Percentiles rank a stretch among this genome's conserved stretches.
Conservation (phyloP, 805 yeast genomes). For the Candida coleopterorum region DNA sequence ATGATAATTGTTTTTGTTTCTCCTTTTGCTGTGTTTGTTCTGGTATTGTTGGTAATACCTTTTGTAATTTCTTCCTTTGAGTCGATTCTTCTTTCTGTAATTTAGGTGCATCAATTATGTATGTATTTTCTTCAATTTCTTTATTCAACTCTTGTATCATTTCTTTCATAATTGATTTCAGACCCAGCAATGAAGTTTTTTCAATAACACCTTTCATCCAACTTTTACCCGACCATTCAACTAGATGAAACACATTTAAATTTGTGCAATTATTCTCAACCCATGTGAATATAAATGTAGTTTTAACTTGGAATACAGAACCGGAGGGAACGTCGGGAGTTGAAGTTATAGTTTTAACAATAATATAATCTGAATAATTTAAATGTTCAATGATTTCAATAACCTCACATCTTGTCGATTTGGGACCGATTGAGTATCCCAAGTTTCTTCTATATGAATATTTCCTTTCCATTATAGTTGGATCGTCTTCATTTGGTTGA, state of each 20-base stretch:
- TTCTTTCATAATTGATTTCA: conserved; percentile 54
- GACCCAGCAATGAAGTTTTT: conserved; percentile 79
- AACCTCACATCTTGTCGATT: conserved; percentile 73
- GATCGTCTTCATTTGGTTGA: conserved; percentile 28
- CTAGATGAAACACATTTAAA: conserved; percentile 61
- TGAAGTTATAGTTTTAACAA: conserved; percentile 55
- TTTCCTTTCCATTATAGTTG: conserved; percentile 41
- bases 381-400: conserved; percentile 54
- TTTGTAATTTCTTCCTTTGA: not conserved
- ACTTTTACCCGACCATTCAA: conserved; percentile 87
- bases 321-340: conserved; percentile 98
- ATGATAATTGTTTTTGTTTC: no score
- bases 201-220: conserved; percentile 93
- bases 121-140: conserved; percentile 22
- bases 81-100: not conserved
- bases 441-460: conserved; percentile 73
- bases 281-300: conserved; percentile 76
- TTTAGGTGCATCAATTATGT: conserved; percentile 17
- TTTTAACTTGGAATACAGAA: conserved; percentile 65
- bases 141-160: conserved; percentile 36
- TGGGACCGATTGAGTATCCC: conserved; percentile 85
- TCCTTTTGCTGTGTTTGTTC: no score
- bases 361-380: conserved; percentile 51
- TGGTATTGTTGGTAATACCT: not conserved
- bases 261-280: conserved; percentile 55